Percentiles rank a stretch among this genome's conserved stretches.
Conservation (phyloP, 208 protist species). For the Acanthamoeba lenticulata region DNA sequence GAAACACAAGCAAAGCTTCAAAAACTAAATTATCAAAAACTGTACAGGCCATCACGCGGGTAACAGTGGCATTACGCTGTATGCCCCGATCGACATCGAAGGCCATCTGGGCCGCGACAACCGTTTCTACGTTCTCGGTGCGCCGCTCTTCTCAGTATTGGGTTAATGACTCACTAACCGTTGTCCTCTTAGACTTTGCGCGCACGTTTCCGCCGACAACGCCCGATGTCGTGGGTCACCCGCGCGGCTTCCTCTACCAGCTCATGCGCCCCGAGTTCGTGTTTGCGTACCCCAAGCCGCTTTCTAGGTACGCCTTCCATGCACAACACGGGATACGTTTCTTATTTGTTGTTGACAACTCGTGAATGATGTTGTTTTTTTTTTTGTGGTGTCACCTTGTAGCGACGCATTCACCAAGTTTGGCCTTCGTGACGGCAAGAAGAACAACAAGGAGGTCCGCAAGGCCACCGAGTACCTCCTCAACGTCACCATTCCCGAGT, state of each 20-base stretch:
- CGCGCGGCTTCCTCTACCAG: conserved; percentile 47
- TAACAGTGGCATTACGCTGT: not conserved
- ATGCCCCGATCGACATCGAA: conserved; percentile 67
- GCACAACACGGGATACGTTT: not conserved
- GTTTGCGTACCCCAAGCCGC: not conserved
- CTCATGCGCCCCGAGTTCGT: conserved; percentile 67
- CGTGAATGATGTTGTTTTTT: too few relatives aligned
- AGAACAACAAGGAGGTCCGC: conserved; percentile 33
- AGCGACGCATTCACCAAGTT: conserved; percentile 65
- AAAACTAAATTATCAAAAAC: not conserved
- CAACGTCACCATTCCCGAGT: conserved; percentile 30
- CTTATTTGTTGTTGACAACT: too few relatives aligned
- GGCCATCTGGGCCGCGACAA: conserved; percentile 60
- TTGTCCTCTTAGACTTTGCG: conserved; percentile 52
- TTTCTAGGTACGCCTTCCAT: conserved; percentile 30
- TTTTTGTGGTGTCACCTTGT: too few relatives aligned
- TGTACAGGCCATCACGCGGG: not conserved
- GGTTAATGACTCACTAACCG: not conserved
- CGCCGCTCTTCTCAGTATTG: not conserved
- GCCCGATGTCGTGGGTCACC: not conserved
- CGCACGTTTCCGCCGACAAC: conserved; percentile 54
- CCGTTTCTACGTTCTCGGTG: conserved; percentile 62
- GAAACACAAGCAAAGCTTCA: not conserved
- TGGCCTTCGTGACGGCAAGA: too few relatives aligned
- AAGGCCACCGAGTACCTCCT: conserved; percentile 56